These are phyloP conservation scores for Gastrolobium villosum DNA, from an alignment of 306 rosid genomes.

Conservation along the genomic window DNA sequence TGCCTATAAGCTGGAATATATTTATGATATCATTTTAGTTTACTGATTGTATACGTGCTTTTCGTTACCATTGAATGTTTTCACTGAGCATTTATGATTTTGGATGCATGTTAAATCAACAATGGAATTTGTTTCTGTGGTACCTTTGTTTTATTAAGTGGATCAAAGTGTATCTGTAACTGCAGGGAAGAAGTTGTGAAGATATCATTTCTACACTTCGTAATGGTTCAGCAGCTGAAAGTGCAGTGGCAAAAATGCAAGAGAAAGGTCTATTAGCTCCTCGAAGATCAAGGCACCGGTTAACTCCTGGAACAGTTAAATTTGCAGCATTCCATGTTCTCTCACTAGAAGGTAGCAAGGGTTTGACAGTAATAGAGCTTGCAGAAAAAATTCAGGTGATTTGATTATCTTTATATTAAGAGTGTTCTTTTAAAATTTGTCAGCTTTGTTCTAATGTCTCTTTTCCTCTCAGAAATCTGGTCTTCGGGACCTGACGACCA, in stretches of 20 bases:
- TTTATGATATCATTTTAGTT: constrained; percentile 25
- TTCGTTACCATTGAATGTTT: constrained; percentile 38
- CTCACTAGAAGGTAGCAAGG: constrained; percentile 94
- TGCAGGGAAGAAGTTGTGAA: constrained; percentile 79
- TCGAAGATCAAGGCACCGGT: constrained; percentile 91
- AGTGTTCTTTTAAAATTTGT: constrained; percentile 19
- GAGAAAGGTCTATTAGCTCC: constrained; percentile 94
- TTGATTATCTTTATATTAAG: not conserved
- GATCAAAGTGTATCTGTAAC: constrained; percentile 36
- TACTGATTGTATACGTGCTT: constrained; percentile 17
- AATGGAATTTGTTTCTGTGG: not conserved
- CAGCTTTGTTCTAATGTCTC: constrained; percentile 35
- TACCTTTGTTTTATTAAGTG: constrained; percentile 34
- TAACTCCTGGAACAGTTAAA: constrained; percentile 99
- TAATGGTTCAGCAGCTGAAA: constrained; percentile 97
- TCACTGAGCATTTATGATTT: not conserved
- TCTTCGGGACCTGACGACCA: constrained; percentile 96
- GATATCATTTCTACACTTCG: constrained; percentile 92
- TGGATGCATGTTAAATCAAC: constrained; percentile 26
- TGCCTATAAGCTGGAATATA: constrained; percentile 18
- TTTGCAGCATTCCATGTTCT: constrained; percentile 99
- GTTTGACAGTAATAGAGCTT: constrained; percentile 90
- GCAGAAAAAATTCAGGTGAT: constrained; percentile 98
- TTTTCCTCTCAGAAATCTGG: constrained; percentile 83
- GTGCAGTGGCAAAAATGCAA: constrained; percentile 93